A percentile compares a stretch with the other conserved stretches of the same genome.
These are phyloP conservation scores for Citrullus colocynthis DNA, from an alignment of 306 rosid species.

Conservation along the genomic window DNA sequence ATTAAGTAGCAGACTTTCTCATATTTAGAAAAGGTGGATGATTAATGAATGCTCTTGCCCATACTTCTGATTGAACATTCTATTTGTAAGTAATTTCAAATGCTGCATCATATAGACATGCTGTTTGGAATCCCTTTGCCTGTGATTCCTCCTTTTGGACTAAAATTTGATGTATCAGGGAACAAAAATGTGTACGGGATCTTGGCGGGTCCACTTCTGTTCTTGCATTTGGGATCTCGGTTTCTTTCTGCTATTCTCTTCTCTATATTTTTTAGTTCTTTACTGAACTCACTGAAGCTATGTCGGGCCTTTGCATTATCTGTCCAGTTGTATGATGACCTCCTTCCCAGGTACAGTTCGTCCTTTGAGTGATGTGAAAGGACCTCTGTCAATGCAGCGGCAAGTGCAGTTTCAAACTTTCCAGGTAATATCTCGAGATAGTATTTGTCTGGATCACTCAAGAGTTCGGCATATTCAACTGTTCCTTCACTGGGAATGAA, in stretches of 20 bases:
- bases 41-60: neutral
- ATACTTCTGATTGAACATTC: neutral
- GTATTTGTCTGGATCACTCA: conserved; percentile 51
- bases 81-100: neutral
- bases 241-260: conserved; percentile 37
- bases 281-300: conserved; percentile 34
- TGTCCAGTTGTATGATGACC: conserved; percentile 37
- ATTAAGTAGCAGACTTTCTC: neutral
- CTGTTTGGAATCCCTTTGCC: conserved; percentile 46
- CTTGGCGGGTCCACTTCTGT: conserved; percentile 38
- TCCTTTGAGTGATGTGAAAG: conserved; percentile 36
- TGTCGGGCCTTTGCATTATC: conserved; percentile 28
- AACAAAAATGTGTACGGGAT: conserved; percentile 32
- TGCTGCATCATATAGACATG: conserved; percentile 31
- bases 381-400: conserved; percentile 30
- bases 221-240: conserved; percentile 40
- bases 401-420: conserved; percentile 39
- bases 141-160: conserved; percentile 23
- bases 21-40: neutral
- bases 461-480: conserved; percentile 39
- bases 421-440: conserved; percentile 43
- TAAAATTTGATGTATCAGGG: conserved; percentile 30
- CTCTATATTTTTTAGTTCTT: conserved; percentile 35
- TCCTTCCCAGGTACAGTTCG: conserved; percentile 43
- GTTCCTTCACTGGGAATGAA: conserved; percentile 63